Evolutionary conservation across 2,329 filamentous ascomycete genomes (phyloP).

Genomic region (Cladophialophora bantiana): DNA sequence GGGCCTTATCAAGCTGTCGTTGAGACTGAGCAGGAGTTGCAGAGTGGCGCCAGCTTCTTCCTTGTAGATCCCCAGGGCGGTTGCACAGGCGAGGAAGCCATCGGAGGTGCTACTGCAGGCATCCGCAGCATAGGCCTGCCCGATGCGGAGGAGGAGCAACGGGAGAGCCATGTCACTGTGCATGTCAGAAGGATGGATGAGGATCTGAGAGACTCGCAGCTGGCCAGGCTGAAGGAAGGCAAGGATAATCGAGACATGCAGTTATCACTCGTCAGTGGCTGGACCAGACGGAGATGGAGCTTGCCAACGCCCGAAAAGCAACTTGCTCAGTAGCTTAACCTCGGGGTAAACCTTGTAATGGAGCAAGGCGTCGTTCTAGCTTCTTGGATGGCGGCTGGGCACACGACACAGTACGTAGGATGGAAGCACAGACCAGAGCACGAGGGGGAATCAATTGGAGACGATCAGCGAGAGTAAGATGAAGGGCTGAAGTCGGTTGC

Average conservation of each 20-base stretch:
- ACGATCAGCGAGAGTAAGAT: not conserved
- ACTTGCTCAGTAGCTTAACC: not conserved
- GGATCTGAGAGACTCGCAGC: slow-evolving; percentile 1
- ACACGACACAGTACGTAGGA: slow-evolving; percentile 5
- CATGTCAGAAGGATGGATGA: not conserved
- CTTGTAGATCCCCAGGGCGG: slow-evolving; percentile 1
- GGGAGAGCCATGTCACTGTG: not conserved
- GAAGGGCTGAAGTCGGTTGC: not conserved
- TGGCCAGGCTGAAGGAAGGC: not conserved
- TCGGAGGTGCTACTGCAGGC: slow-evolving; percentile 8
- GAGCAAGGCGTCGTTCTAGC: slow-evolving; percentile 1
- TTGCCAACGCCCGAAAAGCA: not conserved
- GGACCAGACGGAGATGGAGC: not conserved
- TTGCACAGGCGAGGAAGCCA: not conserved
- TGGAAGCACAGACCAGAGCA: slow-evolving; percentile 11
- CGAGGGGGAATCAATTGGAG: slow-evolving; percentile 27
- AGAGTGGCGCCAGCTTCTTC: slow-evolving; percentile 12
- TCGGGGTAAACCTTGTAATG: not conserved
- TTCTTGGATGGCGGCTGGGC: slow-evolving; percentile 22
- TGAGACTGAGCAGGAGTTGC: slow-evolving; percentile 1
- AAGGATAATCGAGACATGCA: not conserved
- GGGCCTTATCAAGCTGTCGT: slow-evolving; percentile 6
- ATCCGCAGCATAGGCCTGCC: slow-evolving; percentile 18
- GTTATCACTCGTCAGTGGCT: not conserved
- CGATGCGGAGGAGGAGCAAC: not conserved